Percentiles rank a stretch among this genome's conserved stretches.
These are phyloP conservation scores for Ogataea methanolica DNA, from an alignment of 805 yeast genomes.

Conservation along the genomic window DNA sequence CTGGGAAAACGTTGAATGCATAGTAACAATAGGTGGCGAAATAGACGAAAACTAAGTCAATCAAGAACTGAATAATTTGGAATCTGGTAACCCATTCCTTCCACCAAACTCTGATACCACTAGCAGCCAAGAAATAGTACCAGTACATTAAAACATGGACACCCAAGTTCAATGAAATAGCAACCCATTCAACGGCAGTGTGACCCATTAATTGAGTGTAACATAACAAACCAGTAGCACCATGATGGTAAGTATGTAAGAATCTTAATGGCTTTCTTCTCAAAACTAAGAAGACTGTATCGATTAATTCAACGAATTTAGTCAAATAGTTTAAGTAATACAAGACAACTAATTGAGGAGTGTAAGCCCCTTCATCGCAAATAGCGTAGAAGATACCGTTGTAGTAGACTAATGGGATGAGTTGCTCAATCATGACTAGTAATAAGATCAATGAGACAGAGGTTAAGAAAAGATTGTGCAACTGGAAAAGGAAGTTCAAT, in stretches of 20 bases:
- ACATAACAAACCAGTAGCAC: constrained; percentile 94
- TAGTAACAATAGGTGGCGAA: constrained; percentile 91
- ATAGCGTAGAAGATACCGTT: constrained; percentile 83
- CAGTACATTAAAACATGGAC: constrained; percentile 98
- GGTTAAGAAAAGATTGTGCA: constrained; percentile 80
- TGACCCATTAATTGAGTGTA: constrained; percentile 87
- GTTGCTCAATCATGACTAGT: constrained; percentile 74
- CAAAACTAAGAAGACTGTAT: constrained; percentile 86
- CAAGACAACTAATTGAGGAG: constrained; percentile 74
- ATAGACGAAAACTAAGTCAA: constrained; percentile 87
- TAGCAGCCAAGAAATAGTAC: constrained; percentile 89
- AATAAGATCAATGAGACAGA: constrained; percentile 60
- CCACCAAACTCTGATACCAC: constrained; percentile 98
- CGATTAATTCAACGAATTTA: constrained; percentile 84
- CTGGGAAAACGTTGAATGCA: constrained; percentile 59
- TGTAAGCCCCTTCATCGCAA: constrained; percentile 75
- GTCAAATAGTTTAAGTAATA: constrained; percentile 91
- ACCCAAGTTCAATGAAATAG: constrained; percentile 79
- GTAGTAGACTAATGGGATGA: constrained; percentile 66
- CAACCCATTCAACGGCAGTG: constrained; percentile 94
- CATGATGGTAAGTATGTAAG: constrained; percentile 95
- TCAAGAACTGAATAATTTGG: constrained; percentile 89
- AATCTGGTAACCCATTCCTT: constrained; percentile 97
- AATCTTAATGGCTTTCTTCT: constrained; percentile 89
- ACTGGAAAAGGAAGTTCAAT: constrained; percentile 71